Evolutionary conservation across 768 basidiomycete species (phyloP), one percentile per base, ranked within the genome.

Genomic region (Mycena olivaceomarginata): DNA sequence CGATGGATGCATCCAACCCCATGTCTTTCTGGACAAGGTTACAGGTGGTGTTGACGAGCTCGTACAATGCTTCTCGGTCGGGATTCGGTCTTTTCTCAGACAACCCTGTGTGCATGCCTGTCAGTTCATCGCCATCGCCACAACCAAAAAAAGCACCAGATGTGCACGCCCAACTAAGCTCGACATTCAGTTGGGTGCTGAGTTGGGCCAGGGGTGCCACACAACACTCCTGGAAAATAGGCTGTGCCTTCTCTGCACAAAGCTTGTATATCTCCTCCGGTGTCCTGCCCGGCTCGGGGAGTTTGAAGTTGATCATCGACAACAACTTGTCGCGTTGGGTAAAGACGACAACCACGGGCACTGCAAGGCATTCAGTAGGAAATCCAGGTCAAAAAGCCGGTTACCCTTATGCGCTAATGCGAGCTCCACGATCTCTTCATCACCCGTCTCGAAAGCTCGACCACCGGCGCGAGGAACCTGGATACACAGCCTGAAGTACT

Each of bases 61-160:
- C 16, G 22, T 41, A 31, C 63, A 72, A 65, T 18, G 71, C 71
- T 25, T 53, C 31, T 56, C 71, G 48, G 46, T 72, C 71, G 12
- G 67, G 67, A 40, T 68, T 68, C 16, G 71, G 43, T 40, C 16
- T 51, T 39, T 53, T 51, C 39, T n/a, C 51, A 31, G 63, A 53
- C 22, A 72, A 15, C n/a, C 71, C 71, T 72, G 53, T 56, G 22
- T 22, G 39, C 20, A 57, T 41, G 53, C 51, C 9, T 67, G 20
- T 67, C 37, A 67, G n/a, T 56, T 41, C 39, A 67, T 56, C 43
- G 67, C 67, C 67, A 56, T 67, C 37, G 48, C 67, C 48, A 40
- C 51, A 67, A 22, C n/a, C 16, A 22, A 56, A 56, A 56, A 56
- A 56, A n/a, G n/a, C 53, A 56, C 53, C 53, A 56, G 53, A 56